Conservation (phyloP, 2,329 filamentous ascomycete genomes). For the Hypoxylon sp. region DNA sequence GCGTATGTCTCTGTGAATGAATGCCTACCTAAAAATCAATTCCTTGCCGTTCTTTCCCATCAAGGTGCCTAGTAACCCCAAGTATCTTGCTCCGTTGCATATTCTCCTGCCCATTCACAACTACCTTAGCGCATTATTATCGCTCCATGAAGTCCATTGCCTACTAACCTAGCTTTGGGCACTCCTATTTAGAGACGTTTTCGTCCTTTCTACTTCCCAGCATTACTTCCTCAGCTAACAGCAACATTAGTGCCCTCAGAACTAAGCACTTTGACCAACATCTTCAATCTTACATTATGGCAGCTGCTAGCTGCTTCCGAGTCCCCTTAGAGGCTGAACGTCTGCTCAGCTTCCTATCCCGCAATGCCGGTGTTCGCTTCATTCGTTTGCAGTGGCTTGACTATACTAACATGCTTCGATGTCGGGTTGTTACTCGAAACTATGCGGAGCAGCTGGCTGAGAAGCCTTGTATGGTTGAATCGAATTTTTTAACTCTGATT, state of each 20-base stretch:
- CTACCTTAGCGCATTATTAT: neutral
- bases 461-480: neutral
- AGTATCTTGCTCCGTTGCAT: neutral
- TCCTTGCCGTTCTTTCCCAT: neutral
- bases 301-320: neutral
- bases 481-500: neutral
- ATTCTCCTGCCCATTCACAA: neutral
- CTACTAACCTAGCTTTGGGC: neutral
- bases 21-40: neutral
- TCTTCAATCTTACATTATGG: neutral
- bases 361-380: neutral
- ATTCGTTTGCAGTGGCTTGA: constrained; percentile 1
- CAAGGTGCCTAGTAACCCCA: too few relatives aligned
- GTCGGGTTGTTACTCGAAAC: neutral
- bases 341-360: neutral
- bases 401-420: neutral
- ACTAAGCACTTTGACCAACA: neutral
- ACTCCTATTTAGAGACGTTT: neutral
- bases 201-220: neutral
- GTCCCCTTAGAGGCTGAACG: neutral
- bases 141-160: neutral
- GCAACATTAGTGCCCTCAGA: neutral
- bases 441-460: neutral
- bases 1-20: neutral
- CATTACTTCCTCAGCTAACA: neutral